Conservation (phyloP, 2,329 filamentous ascomycete species). For the Pseudogymnoascus sp. region DNA sequence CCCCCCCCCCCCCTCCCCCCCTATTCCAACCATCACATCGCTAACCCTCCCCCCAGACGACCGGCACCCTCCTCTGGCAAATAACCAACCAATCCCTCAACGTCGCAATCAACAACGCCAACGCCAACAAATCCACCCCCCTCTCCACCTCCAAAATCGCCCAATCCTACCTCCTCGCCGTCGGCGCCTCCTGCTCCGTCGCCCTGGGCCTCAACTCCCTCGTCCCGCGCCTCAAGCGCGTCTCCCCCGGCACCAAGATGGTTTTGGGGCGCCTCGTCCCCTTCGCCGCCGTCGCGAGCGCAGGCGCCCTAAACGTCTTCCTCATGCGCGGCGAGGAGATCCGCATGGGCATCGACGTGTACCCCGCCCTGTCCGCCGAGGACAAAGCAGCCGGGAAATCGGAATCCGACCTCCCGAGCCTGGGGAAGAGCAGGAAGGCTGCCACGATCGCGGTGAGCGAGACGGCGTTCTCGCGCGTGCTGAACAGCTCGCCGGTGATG, state of each 20-base stretch:
- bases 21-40: neutral
- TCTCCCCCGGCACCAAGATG: conserved; percentile 66
- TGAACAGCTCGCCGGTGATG: conserved; percentile 97
- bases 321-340: conserved; percentile 98
- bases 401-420: conserved; percentile 56
- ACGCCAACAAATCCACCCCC: conserved; percentile 94
- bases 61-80: conserved; percentile 88
- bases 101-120: conserved; percentile 94
- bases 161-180: conserved; percentile 86
- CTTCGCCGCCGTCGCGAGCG: conserved; percentile 88
- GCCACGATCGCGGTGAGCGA: conserved; percentile 85
- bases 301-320: conserved; percentile 89
- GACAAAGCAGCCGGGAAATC: conserved; percentile 59
- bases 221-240: conserved; percentile 71
- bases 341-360: conserved; percentile 83
- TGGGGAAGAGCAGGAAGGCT: conserved; percentile 83
- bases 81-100: conserved; percentile 96
- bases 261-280: conserved; percentile 83
- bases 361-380: conserved; percentile 64
- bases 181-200: conserved; percentile 87
- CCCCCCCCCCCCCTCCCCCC: neutral
- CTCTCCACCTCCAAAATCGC: conserved; percentile 71
- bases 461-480: conserved; percentile 81
- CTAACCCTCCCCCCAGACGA: conserved; percentile 42
- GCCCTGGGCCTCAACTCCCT: conserved; percentile 85